Base-by-base conservation (phyloP, 164 flowering plant species). In the Stephania cephalantha region DNA sequence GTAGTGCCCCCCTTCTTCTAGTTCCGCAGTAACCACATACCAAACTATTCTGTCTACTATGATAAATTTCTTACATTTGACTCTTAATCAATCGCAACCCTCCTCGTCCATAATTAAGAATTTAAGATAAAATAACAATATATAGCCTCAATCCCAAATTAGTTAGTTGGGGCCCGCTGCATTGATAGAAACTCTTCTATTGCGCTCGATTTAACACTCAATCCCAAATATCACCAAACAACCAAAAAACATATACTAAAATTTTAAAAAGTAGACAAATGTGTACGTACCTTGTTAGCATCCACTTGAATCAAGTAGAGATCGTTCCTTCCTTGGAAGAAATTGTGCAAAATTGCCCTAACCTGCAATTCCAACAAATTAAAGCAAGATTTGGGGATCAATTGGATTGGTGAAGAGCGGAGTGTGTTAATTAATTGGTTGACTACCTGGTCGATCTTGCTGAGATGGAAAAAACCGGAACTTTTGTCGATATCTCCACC, bases 401-500 rank as follows among this genome's bases (percentile, higher is more conserved):
- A 25, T 48, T 12, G 53, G 53, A 3, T 18, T 12, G 61, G 52
- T 69, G 75, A 48, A 65, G 70, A 30, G 73, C 13, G 70, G 52
- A 30, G 53, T 0, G 25, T 25, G 25, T 25, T 25, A 25, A 25
- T 35, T 2, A 35, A 35, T 35, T 35, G 42, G 4, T 35, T 1
- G 42, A 35, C 2, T 9, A 91, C 97, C 97, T 95, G 98, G 76
- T 83, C n/a, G 78, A 91, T 91, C 17, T 76, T 86, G 87, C 97
- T 92, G 79, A 95, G 90, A 75, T 95, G 98, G 71, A 95, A 74
- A 79, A 85, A 91, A 64, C 88, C 87, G 31, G 88, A 81, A n/a
- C 83, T 73, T 72, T 83, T 87, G 74, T 92, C 98, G 11, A 92
- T 85, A 7, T 91, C 85, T 15, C 94, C 93, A 25, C 98, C 97